Evolutionary conservation across 73 alveolate genomes (phyloP), one percentile per base, ranked within the genome.

Genomic region (Strombidium stylifer): DNA sequence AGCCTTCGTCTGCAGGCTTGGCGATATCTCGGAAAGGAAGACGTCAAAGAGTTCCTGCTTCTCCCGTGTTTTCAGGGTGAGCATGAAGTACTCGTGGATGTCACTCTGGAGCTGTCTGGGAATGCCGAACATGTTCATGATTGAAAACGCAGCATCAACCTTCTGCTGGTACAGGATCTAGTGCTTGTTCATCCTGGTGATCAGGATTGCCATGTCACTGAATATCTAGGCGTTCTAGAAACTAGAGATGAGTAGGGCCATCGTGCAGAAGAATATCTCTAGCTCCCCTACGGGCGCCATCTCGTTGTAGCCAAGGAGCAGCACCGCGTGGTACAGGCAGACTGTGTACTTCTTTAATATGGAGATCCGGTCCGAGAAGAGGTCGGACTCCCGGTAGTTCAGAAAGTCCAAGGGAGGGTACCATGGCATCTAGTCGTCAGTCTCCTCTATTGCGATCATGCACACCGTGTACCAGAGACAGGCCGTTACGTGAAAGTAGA

Each of bases 171-270:
- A 77, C 48, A 40, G 56, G 1, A 18, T 1, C 11, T 45, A 58
- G 18, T 64, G 51, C 25, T 78, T 39, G 36, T 58, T 44, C 6
- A 66, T 64, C 65, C 45, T 39, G 20, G 53, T 30, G 48, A 77
- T 67, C 25, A 77, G 74, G 4, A 67, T 71, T n/a, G 89, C 81
- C 44, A 77, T 51, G 31, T 70, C 61, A n/a, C 89, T 83, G 30
- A 47, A 77, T 14, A 77, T 54, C 26, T 28, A 26, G 15, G 84
- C 89, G 24, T 73, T 65, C 4, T 68, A 48, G 0, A 77, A 55
- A 2, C 69, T 56, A 31, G 56, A 72, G n/a, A 49, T 10, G 24
- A 77, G 46, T 58, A 77, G 28, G 26, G 36, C 36, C 10, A 77
- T 57, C 20, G 66, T 65, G 36, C 28, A 10, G 18, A 77, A 34